Evolutionary conservation across 495 filamentous ascomycete species (phyloP).

Genomic region (Neurospora sp.): DNA sequence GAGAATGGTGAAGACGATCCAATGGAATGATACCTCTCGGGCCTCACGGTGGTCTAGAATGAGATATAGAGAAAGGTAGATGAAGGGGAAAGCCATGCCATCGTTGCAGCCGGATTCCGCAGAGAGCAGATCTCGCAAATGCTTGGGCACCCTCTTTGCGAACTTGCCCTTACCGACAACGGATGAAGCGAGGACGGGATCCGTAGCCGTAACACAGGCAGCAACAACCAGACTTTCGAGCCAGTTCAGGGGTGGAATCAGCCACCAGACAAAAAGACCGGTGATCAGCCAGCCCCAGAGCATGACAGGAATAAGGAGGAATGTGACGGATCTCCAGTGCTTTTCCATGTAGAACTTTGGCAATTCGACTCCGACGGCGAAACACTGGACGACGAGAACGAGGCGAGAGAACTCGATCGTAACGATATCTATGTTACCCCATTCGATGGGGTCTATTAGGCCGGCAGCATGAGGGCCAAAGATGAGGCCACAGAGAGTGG

Average conservation of each 20-base stretch:
- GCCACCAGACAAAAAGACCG: slow-evolving; percentile 94
- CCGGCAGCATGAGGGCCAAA: slow-evolving; percentile 94
- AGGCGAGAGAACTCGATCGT: slow-evolving; percentile 96
- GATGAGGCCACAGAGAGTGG: slow-evolving; percentile 91
- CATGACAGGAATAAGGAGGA: slow-evolving; percentile 93
- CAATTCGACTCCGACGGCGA: slow-evolving; percentile 97
- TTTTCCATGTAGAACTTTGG: slow-evolving; percentile 96
- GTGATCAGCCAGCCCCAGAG: slow-evolving; percentile 93
- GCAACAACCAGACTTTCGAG: slow-evolving; percentile 77
- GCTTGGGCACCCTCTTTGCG: slow-evolving; percentile 91
- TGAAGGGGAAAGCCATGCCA: slow-evolving; percentile 98
- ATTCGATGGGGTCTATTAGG: slow-evolving; percentile 71
- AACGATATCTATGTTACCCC: slow-evolving; percentile 92
- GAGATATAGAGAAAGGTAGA: slow-evolving; percentile 85
- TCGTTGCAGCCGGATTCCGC: slow-evolving; percentile 99
- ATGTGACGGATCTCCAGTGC: slow-evolving; percentile 88
- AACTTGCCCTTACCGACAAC: slow-evolving; percentile 99
- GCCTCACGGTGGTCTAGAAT: slow-evolving; percentile 65
- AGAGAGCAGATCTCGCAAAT: slow-evolving; percentile 88
- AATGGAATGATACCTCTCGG: slow-evolving; percentile 64
- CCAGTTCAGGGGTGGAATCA: slow-evolving; percentile 75
- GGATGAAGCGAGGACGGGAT: slow-evolving; percentile 93
- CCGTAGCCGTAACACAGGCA: slow-evolving; percentile 94
- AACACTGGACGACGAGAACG: slow-evolving; percentile 97
- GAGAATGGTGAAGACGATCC: slow-evolving; percentile 82